A percentile compares a stretch with the other conserved stretches of the same genome.
Evolutionary conservation across 2,329 filamentous ascomycete species (phyloP).

Genomic region (Botrytis byssoidea): DNA sequence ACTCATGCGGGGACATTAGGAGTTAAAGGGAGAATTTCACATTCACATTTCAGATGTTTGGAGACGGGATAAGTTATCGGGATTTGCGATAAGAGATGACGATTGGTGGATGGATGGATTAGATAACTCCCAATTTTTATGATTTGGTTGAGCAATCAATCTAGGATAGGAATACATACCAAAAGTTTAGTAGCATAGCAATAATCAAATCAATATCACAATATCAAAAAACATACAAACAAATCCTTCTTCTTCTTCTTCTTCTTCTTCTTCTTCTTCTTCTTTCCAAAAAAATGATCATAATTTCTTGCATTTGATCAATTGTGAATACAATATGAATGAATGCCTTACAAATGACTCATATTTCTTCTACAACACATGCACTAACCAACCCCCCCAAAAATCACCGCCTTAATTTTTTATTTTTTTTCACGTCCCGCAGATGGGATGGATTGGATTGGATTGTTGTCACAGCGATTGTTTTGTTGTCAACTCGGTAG

Average conservation of each 20-base stretch:
- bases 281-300: no score
- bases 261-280: neutral
- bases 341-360: neutral
- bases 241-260: neutral
- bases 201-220: neutral
- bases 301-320: neutral
- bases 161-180: neutral
- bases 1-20: constrained; percentile 17
- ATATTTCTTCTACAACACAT: neutral
- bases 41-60: neutral
- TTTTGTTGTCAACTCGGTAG: neutral
- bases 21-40: constrained; percentile 19
- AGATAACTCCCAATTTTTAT: constrained; percentile 7
- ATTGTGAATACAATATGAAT: neutral
- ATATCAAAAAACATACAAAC: neutral
- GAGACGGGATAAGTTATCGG: neutral
- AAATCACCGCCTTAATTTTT: neutral
- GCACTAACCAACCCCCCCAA: neutral
- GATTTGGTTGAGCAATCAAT: constrained; percentile 6
- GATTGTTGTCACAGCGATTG: neutral
- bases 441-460: neutral
- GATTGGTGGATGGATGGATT: neutral
- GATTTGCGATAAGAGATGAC: neutral
- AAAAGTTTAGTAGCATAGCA: neutral
- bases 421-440: neutral